Conservation (phyloP, 1,284 basidiomycete genomes). For the Pseudomicrostroma phylloplanum region DNA sequence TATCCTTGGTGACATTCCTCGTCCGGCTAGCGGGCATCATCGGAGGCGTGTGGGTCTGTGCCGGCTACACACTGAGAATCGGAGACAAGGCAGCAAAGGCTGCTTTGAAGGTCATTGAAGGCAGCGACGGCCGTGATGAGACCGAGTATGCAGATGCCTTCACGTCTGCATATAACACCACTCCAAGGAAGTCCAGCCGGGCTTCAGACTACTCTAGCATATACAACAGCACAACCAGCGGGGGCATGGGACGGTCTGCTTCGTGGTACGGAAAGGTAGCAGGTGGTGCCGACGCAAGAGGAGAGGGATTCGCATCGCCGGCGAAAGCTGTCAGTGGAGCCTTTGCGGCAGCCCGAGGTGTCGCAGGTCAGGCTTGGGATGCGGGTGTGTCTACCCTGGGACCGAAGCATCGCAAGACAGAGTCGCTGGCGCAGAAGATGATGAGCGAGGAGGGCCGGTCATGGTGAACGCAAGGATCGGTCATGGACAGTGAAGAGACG, state of each 20-base stretch:
- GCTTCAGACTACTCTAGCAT: too few species aligned
- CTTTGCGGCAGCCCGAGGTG: neutral
- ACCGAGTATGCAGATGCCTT: neutral
- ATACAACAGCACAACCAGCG: too few species aligned
- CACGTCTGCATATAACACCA: neutral
- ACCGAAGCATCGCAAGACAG: slow-evolving; percentile 2
- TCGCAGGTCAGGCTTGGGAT: slow-evolving; percentile 2
- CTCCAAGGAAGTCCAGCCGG: too few species aligned
- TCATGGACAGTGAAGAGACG: too few species aligned
- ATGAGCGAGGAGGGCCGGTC: slow-evolving; percentile 6
- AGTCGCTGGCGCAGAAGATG: neutral
- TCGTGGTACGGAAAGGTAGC: too few species aligned
- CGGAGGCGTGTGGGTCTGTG: slow-evolving; percentile 51
- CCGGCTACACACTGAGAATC: slow-evolving; percentile 35
- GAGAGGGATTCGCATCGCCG: too few species aligned
- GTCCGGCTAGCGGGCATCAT: slow-evolving; percentile 62
- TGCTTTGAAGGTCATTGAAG: neutral
- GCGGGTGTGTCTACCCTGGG: neutral
- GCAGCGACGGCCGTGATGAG: neutral
- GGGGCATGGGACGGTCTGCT: too few species aligned
- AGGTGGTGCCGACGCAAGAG: too few species aligned
- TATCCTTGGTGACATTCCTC: slow-evolving; percentile 69
- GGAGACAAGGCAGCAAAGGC: slow-evolving; percentile 14
- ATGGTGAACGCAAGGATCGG: neutral
- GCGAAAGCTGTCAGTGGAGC: too few species aligned